phyloP scores from a whole-genome alignment of 441 rosid species.

The Populus hybrid region DNA sequence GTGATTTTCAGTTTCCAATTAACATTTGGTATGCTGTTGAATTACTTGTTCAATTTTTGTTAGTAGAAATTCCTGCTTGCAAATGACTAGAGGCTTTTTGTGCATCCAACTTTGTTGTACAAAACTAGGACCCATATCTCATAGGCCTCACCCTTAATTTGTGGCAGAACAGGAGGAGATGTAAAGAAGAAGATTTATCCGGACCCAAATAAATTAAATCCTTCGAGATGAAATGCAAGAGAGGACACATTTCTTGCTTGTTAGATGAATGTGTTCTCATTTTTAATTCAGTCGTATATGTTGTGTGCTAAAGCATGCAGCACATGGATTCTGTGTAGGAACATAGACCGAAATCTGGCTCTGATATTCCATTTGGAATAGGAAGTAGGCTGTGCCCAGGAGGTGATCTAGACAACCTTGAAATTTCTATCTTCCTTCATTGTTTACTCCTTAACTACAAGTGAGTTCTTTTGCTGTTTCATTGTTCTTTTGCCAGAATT shows the following conservation, averaged over 20 bases:
- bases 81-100: background rate
- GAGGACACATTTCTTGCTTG: background rate
- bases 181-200: constrained; percentile 18
- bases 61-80: background rate
- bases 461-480: constrained; percentile 10
- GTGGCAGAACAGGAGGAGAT: constrained; percentile 41
- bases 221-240: constrained; percentile 41
- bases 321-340: background rate
- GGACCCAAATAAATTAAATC: constrained; percentile 25
- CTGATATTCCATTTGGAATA: constrained; percentile 31
- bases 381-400: constrained; percentile 40
- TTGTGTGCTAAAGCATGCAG: background rate
- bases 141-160: background rate
- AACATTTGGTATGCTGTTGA: background rate
- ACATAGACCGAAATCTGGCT: constrained; percentile 17
- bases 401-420: constrained; percentile 34
- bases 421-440: constrained; percentile 32
- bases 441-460: constrained; percentile 34
- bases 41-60: background rate
- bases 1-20: background rate
- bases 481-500: background rate
- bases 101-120: background rate
- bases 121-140: background rate
- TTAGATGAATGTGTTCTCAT: background rate
- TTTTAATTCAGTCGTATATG: background rate